Evolutionary conservation across 371 early-diverging fungal species (phyloP).

Genomic region (Parasitella parasitica): DNA sequence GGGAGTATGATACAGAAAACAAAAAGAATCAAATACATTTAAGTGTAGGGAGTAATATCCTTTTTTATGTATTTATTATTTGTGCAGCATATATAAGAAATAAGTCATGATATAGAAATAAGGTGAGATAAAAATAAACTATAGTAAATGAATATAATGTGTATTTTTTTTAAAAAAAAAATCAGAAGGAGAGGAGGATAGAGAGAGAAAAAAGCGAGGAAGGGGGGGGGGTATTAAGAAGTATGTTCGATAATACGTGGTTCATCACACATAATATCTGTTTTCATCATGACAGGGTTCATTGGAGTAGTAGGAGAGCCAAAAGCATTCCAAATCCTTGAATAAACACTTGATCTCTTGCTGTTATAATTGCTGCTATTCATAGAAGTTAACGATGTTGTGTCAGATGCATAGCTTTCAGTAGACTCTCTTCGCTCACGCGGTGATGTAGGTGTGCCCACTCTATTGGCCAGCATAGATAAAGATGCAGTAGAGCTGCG

Average conservation of each 20-base stretch:
- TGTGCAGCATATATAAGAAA: no score
- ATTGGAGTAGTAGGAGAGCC: conserved; percentile 14
- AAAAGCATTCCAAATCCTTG: conserved; percentile 44
- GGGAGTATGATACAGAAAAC: no score
- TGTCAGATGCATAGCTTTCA: conserved; percentile 43
- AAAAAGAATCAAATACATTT: no score
- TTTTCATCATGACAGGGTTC: background rate
- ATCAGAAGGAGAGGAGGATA: background rate
- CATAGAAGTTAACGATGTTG: conserved; percentile 36
- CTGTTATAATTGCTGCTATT: conserved; percentile 28
- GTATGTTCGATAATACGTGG: background rate
- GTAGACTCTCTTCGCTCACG: conserved; percentile 27
- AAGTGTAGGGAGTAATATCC: no score
- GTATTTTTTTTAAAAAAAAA: no score
- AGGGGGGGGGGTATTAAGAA: background rate
- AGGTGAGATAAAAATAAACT: no score
- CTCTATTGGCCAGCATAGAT: conserved; percentile 27
- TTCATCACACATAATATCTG: background rate
- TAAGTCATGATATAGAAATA: no score
- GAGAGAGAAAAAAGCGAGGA: background rate
- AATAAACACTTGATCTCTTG: conserved; percentile 51
- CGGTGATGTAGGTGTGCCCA: conserved; percentile 27
- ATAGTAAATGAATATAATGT: no score
- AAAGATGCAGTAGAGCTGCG: conserved; percentile 30
- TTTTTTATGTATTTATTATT: no score